Conservation (phyloP, 768 basidiomycete species). For the Mycena polygramma region DNA sequence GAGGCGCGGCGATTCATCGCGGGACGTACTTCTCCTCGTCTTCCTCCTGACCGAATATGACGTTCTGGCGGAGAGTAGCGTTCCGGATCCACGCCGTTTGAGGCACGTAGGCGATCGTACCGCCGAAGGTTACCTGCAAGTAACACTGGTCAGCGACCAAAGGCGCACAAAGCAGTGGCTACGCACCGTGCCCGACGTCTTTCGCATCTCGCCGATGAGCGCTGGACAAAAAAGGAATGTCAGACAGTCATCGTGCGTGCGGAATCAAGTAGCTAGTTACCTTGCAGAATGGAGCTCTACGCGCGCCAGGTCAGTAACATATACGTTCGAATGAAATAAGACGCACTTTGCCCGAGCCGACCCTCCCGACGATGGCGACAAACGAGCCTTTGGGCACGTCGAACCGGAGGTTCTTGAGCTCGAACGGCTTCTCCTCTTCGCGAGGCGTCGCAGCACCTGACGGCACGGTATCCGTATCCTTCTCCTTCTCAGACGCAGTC, state of each 20-base stretch:
- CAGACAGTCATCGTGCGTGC: too few species aligned
- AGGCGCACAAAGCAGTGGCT: background rate
- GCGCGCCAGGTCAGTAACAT: slow-evolving; percentile 3
- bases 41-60: slow-evolving; percentile 77
- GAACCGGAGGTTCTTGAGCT: slow-evolving; percentile 61
- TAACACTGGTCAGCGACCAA: slow-evolving; percentile 4
- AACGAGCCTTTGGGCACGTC: slow-evolving; percentile 68
- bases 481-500: slow-evolving; percentile 36
- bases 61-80: slow-evolving; percentile 79
- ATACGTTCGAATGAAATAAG: too few species aligned
- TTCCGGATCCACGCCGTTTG: slow-evolving; percentile 77
- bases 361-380: slow-evolving; percentile 79
- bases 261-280: too few species aligned
- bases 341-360: slow-evolving; percentile 78
- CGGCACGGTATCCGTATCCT: background rate
- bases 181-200: slow-evolving; percentile 66
- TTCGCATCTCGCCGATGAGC: slow-evolving; percentile 77
- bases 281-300: slow-evolving; percentile 69
- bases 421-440: slow-evolving; percentile 65
- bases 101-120: slow-evolving; percentile 69
- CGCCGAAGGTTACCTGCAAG: slow-evolving; percentile 62
- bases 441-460: slow-evolving; percentile 35
- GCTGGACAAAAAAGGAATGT: slow-evolving; percentile 26
- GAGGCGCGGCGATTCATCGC: background rate
- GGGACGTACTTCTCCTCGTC: slow-evolving; percentile 65